phyloP scores from a whole-genome alignment of 768 basidiomycete species.

The Kwoniella heveanensis region DNA sequence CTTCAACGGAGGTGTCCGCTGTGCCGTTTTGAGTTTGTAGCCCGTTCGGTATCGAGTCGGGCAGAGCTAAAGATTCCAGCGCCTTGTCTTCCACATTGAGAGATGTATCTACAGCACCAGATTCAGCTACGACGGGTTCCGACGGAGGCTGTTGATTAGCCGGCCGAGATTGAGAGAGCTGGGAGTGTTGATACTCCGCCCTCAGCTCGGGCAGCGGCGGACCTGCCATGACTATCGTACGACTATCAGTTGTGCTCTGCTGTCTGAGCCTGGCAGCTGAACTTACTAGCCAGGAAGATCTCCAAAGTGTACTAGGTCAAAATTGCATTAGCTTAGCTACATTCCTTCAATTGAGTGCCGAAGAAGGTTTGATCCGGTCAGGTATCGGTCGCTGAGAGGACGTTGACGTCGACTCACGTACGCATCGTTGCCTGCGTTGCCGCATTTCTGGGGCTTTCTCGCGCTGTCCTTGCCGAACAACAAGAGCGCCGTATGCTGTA shows the following conservation, averaged over 20 bases:
- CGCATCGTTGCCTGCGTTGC: constrained; percentile 52
- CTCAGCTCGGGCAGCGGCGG: constrained; percentile 34
- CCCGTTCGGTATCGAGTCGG: not conserved
- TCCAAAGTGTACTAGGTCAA: constrained; percentile 38
- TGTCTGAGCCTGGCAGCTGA: not conserved
- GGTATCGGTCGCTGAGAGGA: too few relatives aligned
- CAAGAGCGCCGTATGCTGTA: constrained; percentile 30
- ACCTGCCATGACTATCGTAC: constrained; percentile 29
- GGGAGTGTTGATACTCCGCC: constrained; percentile 22
- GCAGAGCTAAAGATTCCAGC: not conserved
- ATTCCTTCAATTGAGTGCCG: too few relatives aligned
- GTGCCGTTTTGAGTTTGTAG: not conserved
- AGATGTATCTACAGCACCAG: too few relatives aligned
- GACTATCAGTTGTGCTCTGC: constrained; percentile 13
- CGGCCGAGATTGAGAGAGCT: not conserved
- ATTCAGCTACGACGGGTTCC: too few relatives aligned
- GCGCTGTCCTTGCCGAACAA: constrained; percentile 33
- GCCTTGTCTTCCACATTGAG: not conserved
- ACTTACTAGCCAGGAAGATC: constrained; percentile 44
- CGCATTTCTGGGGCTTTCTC: constrained; percentile 26
- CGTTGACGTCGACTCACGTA: constrained; percentile 28
- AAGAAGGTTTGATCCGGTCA: too few relatives aligned
- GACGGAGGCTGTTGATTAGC: too few relatives aligned
- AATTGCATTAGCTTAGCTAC: not conserved
- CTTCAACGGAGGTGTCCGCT: too few relatives aligned